These are phyloP conservation scores for Barnettozyma californica DNA, from an alignment of 805 yeast species.

Conservation along the genomic window DNA sequence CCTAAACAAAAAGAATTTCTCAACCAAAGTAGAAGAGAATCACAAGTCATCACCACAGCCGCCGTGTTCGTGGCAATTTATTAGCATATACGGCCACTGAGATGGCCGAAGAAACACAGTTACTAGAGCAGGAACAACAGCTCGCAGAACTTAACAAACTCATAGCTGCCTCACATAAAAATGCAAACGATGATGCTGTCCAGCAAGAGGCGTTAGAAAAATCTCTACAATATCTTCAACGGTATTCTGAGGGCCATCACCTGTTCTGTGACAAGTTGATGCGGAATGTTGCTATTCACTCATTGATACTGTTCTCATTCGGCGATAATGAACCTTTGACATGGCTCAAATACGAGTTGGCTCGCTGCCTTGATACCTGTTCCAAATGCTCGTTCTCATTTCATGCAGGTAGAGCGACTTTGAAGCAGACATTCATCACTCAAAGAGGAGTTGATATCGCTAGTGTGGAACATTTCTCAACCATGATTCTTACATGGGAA, in stretches of 20 bases:
- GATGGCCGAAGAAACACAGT: not conserved
- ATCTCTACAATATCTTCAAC: constrained; percentile 32
- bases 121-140: not conserved
- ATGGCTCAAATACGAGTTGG: constrained; percentile 38
- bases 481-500: constrained; percentile 24
- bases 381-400: constrained; percentile 48
- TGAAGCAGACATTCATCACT: constrained; percentile 47
- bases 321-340: constrained; percentile 39
- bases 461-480: constrained; percentile 19
- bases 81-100: not conserved
- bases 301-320: constrained; percentile 58
- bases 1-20: not conserved
- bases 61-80: not conserved
- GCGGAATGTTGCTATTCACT: constrained; percentile 46
- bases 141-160: constrained; percentile 1
- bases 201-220: constrained; percentile 36
- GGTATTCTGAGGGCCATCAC: constrained; percentile 33
- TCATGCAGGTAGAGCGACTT: constrained; percentile 45
- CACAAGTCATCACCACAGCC: not conserved
- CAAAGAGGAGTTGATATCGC: constrained; percentile 36
- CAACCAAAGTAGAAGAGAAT: not conserved
- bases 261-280: constrained; percentile 51
- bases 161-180: constrained; percentile 25
- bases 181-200: constrained; percentile 27
- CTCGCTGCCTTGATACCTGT: constrained; percentile 42